These are phyloP conservation scores for Plasmodium reichenowi DNA, from an alignment of 169 alveolate species.

Conservation along the genomic window DNA sequence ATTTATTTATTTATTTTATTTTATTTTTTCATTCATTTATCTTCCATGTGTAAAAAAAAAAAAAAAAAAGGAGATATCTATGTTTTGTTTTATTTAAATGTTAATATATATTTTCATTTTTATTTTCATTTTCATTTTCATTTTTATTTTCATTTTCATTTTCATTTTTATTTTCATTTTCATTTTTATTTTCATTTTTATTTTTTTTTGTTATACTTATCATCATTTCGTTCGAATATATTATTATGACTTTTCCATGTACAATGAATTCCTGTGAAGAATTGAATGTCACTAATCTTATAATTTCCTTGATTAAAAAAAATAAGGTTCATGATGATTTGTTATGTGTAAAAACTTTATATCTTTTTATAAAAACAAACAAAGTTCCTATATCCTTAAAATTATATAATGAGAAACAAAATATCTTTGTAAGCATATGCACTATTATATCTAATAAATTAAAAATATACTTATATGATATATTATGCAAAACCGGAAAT, in stretches of 20 bases:
- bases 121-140: neutral
- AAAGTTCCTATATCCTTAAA: conserved; percentile 1
- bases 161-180: neutral
- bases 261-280: neutral
- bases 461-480: conserved; percentile 8
- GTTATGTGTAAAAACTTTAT: conserved; percentile 16
- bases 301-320: conserved; percentile 26
- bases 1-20: no score
- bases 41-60: no score
- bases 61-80: no score
- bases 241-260: neutral
- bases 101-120: neutral
- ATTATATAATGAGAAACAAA: conserved; percentile 18
- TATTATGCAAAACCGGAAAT: no score
- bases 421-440: conserved; percentile 24
- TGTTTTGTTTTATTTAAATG: no score
- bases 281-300: neutral
- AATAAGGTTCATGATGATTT: conserved; percentile 25
- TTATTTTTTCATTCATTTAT: no score
- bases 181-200: neutral
- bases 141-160: neutral
- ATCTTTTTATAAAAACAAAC: conserved; percentile 13
- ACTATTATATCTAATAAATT: conserved; percentile 29
- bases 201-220: neutral
- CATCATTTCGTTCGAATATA: neutral